Evolutionary conservation across 1,139 yeast species (phyloP).

Genomic region (Nakaseomyces sp.): DNA sequence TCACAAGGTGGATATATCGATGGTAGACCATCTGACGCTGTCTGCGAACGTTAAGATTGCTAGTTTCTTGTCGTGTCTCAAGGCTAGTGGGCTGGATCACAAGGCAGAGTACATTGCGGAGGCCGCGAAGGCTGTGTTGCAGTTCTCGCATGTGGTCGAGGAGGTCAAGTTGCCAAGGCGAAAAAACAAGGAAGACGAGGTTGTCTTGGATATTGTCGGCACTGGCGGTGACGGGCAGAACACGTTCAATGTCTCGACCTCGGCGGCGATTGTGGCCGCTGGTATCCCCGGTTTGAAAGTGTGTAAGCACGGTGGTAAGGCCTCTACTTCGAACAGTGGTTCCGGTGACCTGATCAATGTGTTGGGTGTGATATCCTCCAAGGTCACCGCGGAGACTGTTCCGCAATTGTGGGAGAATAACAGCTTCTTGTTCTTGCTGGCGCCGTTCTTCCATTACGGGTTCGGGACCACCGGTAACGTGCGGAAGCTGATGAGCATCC

Average conservation of each 20-base stretch:
- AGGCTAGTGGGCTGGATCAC: constrained; percentile 72
- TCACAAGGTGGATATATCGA: constrained; percentile 1
- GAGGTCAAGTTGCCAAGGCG: constrained; percentile 9
- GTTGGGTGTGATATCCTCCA: constrained; percentile 68
- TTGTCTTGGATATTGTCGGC: constrained; percentile 84
- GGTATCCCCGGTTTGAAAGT: constrained; percentile 71
- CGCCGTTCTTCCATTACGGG: constrained; percentile 93
- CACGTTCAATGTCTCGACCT: constrained; percentile 91
- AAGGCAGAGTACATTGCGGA: constrained; percentile 74
- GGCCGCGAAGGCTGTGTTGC: constrained; percentile 65
- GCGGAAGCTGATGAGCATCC: constrained; percentile 70
- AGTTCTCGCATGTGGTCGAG: constrained; percentile 47
- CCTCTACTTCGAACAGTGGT: constrained; percentile 86
- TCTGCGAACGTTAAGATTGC: constrained; percentile 51
- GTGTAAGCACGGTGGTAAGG: constrained; percentile 94
- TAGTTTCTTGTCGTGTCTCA: constrained; percentile 68
- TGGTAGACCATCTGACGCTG: constrained; percentile 6
- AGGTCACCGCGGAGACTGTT: constrained; percentile 57
- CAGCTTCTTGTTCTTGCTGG: constrained; percentile 70
- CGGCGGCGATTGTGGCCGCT: constrained; percentile 87
- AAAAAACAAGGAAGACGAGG: constrained; percentile 19
- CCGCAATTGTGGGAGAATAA: constrained; percentile 48
- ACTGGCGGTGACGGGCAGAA: constrained; percentile 98
- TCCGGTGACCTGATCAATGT: constrained; percentile 78
- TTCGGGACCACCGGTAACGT: constrained; percentile 78